Evolutionary conservation across 495 filamentous ascomycete species (phyloP), one percentile per base, ranked within the genome.

Genomic region (Lasiosphaeria ovina): DNA sequence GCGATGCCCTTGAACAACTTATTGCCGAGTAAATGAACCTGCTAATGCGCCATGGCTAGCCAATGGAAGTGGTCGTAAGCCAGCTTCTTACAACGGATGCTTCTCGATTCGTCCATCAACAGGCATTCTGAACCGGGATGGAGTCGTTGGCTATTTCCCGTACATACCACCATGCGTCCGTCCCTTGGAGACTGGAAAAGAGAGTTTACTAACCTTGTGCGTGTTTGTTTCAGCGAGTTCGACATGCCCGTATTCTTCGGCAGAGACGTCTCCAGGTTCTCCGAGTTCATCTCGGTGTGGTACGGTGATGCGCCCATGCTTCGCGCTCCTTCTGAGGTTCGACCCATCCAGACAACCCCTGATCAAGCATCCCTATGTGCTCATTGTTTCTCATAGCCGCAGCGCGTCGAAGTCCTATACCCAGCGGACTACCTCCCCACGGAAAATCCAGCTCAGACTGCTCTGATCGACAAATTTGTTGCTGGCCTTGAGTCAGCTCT

Each of bases 11-110:
- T 7, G 9, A 14, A 32, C 49, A 54, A 7, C 3, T 31, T 9
- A 34, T 36, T n/a, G 6, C 16, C 8, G 47, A 11, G 47, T 50
- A 12, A 8, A 7, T 7, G 12, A 7, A 42, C 1, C n/a, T 50
- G 8, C 47, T 4, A 50, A 50, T 32, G 7, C 8, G 14, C 8
- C 24, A 45, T 32, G 16, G 7, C 24, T 31, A 54, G 51, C 51
- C 40, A 60, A 60, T 35, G 51, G 58, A 44, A 54, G 58, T 16
- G 50, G 58, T 34, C 49, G 49, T 12, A 60, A 60, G 38, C 51
- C 58, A 8, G 51, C 58, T 32, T 36, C 47, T 11, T 60, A 47
- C 50, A 60, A 60, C 35, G 58, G 58, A 45, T 60, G 58, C 40
- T 60, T 54, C 51, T 54, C 57, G 9, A 54, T 60, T 49, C 50